Evolutionary conservation across 352 stramenopile species (phyloP).

Genomic region (Phytophthora ohioensis): DNA sequence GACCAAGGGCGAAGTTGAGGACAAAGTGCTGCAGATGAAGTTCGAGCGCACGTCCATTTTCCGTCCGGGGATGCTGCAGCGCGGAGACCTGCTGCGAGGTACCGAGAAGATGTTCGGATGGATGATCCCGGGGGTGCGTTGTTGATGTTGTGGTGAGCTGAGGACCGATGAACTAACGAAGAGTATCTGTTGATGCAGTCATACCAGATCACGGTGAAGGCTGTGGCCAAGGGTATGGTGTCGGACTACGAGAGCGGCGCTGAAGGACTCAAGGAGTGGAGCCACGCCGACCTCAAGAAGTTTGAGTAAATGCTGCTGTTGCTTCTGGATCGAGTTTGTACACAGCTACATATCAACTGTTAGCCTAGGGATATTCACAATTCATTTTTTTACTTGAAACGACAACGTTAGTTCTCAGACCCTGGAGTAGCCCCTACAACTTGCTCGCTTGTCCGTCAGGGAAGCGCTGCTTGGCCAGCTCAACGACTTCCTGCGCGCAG

Average conservation of each 20-base stretch:
- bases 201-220: constrained; percentile 52
- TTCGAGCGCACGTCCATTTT: constrained; percentile 70
- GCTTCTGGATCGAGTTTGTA: background rate
- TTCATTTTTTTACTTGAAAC: background rate
- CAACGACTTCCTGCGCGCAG: constrained; percentile 63
- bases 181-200: constrained; percentile 18
- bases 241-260: constrained; percentile 67
- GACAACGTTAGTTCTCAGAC: background rate
- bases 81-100: constrained; percentile 59
- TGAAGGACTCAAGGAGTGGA: constrained; percentile 57
- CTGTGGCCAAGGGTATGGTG: constrained; percentile 76
- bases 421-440: constrained; percentile 1
- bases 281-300: constrained; percentile 62
- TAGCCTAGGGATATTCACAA: background rate
- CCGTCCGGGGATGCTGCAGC: constrained; percentile 66
- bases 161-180: background rate
- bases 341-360: background rate
- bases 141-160: background rate
- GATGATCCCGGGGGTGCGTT: constrained; percentile 64
- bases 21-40: constrained; percentile 63
- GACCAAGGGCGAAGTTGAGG: constrained; percentile 80
- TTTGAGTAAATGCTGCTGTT: constrained; percentile 40
- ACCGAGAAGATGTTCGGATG: constrained; percentile 62
- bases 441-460: constrained; percentile 1
- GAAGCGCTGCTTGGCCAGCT: constrained; percentile 39